A percentile compares a stretch with the other conserved stretches of the same genome.
Conservation (phyloP, 768 basidiomycete genomes). For the Mycena polygramma region DNA sequence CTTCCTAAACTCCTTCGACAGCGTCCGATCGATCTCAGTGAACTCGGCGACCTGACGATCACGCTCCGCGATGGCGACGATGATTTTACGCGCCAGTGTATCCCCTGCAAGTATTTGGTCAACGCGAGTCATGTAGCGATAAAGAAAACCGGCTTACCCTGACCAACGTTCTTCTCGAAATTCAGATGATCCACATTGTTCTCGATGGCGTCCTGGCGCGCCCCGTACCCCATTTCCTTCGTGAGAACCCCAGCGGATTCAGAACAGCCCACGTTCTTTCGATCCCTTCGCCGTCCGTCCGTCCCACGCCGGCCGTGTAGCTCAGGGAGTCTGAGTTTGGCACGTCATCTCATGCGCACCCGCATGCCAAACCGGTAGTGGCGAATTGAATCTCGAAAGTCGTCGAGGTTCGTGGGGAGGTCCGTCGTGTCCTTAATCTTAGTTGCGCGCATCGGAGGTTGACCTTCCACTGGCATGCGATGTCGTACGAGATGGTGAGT, state of each 20-base stretch:
- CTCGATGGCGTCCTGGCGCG: slow-evolving; percentile 44
- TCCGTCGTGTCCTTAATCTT: neutral
- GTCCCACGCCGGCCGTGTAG: slow-evolving; percentile 25
- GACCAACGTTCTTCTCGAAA: slow-evolving; percentile 25
- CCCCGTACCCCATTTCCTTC: slow-evolving; percentile 45
- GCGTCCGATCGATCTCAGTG: neutral
- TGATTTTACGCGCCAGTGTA: slow-evolving; percentile 11
- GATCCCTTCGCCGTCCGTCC: slow-evolving; percentile 24
- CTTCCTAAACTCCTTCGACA: neutral
- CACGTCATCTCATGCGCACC: slow-evolving; percentile 1
- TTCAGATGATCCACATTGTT: slow-evolving; percentile 40
- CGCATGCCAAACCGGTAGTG: slow-evolving; percentile 14
- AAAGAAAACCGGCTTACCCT: neutral
- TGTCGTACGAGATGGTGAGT: slow-evolving; percentile 3
- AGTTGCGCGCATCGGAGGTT: neutral
- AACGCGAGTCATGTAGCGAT: neutral
- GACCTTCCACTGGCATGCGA: slow-evolving; percentile 8
- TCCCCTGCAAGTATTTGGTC: slow-evolving; percentile 1
- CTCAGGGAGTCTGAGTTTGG: slow-evolving; percentile 6
- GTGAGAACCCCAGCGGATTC: slow-evolving; percentile 43
- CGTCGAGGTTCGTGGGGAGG: neutral
- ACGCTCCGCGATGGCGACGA: slow-evolving; percentile 15
- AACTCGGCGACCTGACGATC: neutral
- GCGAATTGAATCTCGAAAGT: neutral
- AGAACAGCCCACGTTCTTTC: slow-evolving; percentile 46